Base-by-base conservation (phyloP, 2,329 filamentous ascomycete species). In the Clonostachys sp. region DNA sequence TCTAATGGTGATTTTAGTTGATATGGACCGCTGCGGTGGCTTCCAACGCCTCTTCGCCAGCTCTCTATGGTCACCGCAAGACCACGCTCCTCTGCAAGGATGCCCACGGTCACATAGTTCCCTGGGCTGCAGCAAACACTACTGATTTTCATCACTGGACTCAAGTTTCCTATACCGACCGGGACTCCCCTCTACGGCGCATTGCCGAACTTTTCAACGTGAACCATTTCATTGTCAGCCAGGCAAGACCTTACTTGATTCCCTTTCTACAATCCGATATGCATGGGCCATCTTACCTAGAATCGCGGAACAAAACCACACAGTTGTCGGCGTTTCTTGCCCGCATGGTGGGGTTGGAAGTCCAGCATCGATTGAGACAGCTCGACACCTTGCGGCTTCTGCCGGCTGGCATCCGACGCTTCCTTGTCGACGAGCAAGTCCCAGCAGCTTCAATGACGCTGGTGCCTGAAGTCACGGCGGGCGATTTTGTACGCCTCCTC, bases 221-320 rank as follows among this genome's bases (percentile, higher is more conserved):
- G 46, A 95, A 96, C 61, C 91, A 96, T 71, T 96, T 95, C 68
- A 90, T 97, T 53, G 84, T 97, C 55, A 94, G 88, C 54, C 92
- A 96, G 70, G 91, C 92, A 1, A 80, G 91, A 4, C 92, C 92
- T 0, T 96, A 95, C 64, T 75, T 96, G 14, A 85, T 92, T 30
- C 91, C 91, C 0, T 94, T 96, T 57, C 74, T 95, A 6, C 83
- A 86, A 51, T 87, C 85, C 42, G 88, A 92, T 55, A 83, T 91
- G 70, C 87, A 91, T 64, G 85, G 87, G 5, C 86, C 88, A 1
- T 80, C 81, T 55, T n/a, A n/a, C 14, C 14, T n/a, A 8, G 79
- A 72, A 63, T 81, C 73, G 52, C 80, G 71, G 58, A 81, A 71
- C 65, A 78, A 70, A 69, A 78, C 77, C 57, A 79, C 71, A 45